These are phyloP conservation scores for Coemansia sp. DNA, from an alignment of 192 early-diverging fungal species.

Conservation along the genomic window DNA sequence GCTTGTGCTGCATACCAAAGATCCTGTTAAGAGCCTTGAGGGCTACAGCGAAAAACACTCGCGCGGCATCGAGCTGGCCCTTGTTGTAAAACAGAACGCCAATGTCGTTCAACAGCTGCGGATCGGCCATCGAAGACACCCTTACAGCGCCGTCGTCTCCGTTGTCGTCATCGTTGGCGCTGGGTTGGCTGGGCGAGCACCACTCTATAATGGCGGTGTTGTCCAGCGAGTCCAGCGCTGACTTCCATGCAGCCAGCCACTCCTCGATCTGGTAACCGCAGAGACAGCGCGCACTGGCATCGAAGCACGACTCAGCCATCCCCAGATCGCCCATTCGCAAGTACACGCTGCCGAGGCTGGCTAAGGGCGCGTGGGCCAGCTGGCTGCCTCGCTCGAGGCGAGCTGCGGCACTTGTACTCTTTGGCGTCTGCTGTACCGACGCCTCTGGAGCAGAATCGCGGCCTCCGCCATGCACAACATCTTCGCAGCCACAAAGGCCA, in stretches of 20 bases:
- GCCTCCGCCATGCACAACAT: conserved; percentile 32
- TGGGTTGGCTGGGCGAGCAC: conserved; percentile 6
- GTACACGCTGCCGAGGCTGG: conserved; percentile 47
- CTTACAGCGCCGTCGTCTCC: neutral
- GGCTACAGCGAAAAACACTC: conserved; percentile 22
- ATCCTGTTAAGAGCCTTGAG: conserved; percentile 9
- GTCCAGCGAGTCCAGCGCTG: conserved; percentile 8
- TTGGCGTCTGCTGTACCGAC: conserved; percentile 14
- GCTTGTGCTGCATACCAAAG: conserved; percentile 16
- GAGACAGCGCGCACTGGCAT: conserved; percentile 42
- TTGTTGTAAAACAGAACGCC: conserved; percentile 39
- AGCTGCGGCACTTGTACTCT: neutral
- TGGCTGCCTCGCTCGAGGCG: conserved; percentile 24
- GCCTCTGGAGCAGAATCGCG: conserved; percentile 4
- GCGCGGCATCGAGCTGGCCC: conserved; percentile 14
- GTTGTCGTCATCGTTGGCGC: neutral
- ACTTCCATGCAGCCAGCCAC: conserved; percentile 28
- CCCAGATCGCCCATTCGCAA: conserved; percentile 45
- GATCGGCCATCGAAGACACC: conserved; percentile 22
- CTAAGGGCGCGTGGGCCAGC: conserved; percentile 47
- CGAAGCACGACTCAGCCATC: conserved; percentile 52
- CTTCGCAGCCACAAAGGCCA: conserved; percentile 48
- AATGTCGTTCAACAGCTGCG: conserved; percentile 44
- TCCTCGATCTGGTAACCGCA: conserved; percentile 21
- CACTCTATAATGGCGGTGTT: conserved; percentile 12